phyloP scores from a whole-genome alignment of 345 rosid genomes.

The Bruguiera sexangula region DNA sequence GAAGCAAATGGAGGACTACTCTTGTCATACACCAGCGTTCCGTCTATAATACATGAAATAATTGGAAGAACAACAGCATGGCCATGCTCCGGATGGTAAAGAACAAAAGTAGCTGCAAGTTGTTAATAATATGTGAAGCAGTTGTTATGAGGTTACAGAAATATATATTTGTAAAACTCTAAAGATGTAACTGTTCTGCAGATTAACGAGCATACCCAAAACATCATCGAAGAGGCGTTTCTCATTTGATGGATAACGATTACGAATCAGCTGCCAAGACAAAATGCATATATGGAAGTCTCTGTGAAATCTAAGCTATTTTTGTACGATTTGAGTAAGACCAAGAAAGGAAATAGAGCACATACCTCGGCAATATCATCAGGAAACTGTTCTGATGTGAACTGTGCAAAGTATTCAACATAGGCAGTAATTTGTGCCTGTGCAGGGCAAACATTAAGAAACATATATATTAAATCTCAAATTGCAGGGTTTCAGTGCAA shows the following conservation, averaged over 20 bases:
- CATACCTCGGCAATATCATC: constrained; percentile 93
- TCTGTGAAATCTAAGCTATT: background rate
- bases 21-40: constrained; percentile 73
- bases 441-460: constrained; percentile 6
- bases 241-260: constrained; percentile 76
- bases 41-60: constrained; percentile 87
- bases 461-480: constrained; percentile 7
- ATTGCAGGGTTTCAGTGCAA: background rate
- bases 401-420: constrained; percentile 89
- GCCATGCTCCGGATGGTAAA: constrained; percentile 97
- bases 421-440: constrained; percentile 92
- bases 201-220: constrained; percentile 48
- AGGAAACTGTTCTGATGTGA: constrained; percentile 86
- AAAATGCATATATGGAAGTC: constrained; percentile 1
- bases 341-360: constrained; percentile 8
- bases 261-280: constrained; percentile 67
- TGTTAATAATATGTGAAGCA: constrained; percentile 18
- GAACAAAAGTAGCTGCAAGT: constrained; percentile 86
- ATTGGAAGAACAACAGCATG: constrained; percentile 94
- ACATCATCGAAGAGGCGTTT: constrained; percentile 91
- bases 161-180: background rate
- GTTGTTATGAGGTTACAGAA: background rate
- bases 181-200: background rate
- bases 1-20: constrained; percentile 81
- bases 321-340: background rate